These are phyloP conservation scores for Colletotrichum trifolii DNA, from an alignment of 2,329 filamentous ascomycete species.

Conservation along the genomic window DNA sequence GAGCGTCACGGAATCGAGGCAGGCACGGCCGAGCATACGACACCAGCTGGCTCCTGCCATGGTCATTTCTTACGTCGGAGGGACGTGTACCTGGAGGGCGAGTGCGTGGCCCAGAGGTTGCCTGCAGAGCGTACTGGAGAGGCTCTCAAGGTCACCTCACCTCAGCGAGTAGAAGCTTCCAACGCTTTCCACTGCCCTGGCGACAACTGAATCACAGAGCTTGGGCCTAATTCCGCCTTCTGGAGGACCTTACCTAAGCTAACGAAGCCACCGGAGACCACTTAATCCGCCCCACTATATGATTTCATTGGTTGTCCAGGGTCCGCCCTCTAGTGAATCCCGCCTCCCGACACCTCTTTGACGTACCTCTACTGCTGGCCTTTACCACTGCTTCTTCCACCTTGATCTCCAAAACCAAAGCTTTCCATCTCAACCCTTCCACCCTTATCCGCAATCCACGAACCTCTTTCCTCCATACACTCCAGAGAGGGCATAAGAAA, in stretches of 20 bases:
- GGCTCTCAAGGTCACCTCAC: slow-evolving; percentile 25
- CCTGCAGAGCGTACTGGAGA: slow-evolving; percentile 2
- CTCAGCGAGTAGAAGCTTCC: slow-evolving; percentile 38
- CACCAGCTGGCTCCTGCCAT: slow-evolving; percentile 10
- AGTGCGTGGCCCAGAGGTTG: slow-evolving; percentile 34
- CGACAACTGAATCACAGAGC: slow-evolving; percentile 36
- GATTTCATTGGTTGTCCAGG: slow-evolving; percentile 38
- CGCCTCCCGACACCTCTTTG: slow-evolving; percentile 21
- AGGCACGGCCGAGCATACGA: slow-evolving; percentile 22
- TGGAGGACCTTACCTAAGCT: slow-evolving; percentile 35
- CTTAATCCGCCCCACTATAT: slow-evolving; percentile 38
- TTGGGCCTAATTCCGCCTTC: slow-evolving; percentile 26
- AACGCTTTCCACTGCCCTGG: slow-evolving; percentile 36
- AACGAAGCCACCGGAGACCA: slow-evolving; percentile 29
- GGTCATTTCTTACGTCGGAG: no score
- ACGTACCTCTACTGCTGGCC: slow-evolving; percentile 26
- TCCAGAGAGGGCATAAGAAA: slow-evolving; percentile 24
- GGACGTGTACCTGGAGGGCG: background rate
- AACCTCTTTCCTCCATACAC: slow-evolving; percentile 17
- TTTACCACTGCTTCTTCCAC: slow-evolving; percentile 15
- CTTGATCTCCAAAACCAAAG: slow-evolving; percentile 31
- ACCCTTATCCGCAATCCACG: slow-evolving; percentile 34
- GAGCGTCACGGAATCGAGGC: background rate
- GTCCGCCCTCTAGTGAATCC: slow-evolving; percentile 28
- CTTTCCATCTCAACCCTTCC: slow-evolving; percentile 27